Evolutionary conservation across 768 basidiomycete species (phyloP), one percentile per base, ranked within the genome.

Genomic region (Tricholoma flavovirens): DNA sequence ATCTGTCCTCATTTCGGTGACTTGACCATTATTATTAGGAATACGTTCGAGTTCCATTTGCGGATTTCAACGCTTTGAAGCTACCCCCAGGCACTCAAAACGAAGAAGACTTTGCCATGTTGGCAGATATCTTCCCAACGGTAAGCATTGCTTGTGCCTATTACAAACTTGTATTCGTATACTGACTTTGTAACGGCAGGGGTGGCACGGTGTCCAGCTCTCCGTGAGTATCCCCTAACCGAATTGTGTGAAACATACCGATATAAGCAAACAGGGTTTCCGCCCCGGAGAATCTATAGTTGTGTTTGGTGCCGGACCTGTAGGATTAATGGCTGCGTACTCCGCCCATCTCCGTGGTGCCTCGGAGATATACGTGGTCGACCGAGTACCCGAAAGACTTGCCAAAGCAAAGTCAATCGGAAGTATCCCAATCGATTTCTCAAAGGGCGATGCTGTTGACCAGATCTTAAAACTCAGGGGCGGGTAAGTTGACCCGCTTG

Each of bases 251-350:
- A n/a, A n/a, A n/a, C n/a, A n/a, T n/a, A n/a, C n/a, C n/a, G n/a
- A n/a, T n/a, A n/a, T n/a, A n/a, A n/a, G n/a, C n/a, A n/a, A n/a
- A 38, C 56, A 76, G 72, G 77, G 79, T 0, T 81, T 80, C 66
- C 73, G 68, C 42, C 75, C 80, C 2, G 81, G 81, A 22, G 81
- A 83, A 65, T 79, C 75, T 11, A 57, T 83, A 46, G 80, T 69
- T 3, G 76, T 83, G 17, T 82, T 80, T 55, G 81, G 81, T 15
- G 81, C 77, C 7, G 81, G 77, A 7, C 78, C 77, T 9, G 77
- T 79, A 12, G 81, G 81, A 1, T 74, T 83, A 33, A 83, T 83
- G 81, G 80, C 81, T 1, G 81, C 80, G 0, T 82, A 83, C 60
- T 80, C 79, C 35, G 81, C 81, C 1, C 61, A 73, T 5, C 64